Evolutionary conservation across 306 rosid species (phyloP).

Genomic region (Vachellia collinsii): DNA sequence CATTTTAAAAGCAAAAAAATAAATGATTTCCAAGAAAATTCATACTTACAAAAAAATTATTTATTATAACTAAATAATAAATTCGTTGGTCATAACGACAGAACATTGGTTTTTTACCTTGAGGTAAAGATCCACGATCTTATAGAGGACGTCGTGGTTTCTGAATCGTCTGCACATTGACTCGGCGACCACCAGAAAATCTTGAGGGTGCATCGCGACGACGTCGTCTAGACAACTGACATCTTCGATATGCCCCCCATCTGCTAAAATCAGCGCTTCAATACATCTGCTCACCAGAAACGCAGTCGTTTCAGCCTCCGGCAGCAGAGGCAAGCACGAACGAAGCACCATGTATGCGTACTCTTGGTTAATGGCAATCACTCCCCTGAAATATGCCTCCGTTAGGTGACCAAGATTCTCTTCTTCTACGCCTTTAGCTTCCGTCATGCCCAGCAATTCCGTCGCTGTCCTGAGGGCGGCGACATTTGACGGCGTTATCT

Average conservation of each 20-base stretch:
- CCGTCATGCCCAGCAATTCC: conserved; percentile 75
- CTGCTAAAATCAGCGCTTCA: conserved; percentile 56
- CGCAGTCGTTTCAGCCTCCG: conserved; percentile 84
- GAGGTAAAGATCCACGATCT: conserved; percentile 63
- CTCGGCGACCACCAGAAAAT: conserved; percentile 59
- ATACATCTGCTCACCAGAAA: conserved; percentile 67
- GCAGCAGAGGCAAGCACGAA: conserved; percentile 72
- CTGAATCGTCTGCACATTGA: conserved; percentile 52
- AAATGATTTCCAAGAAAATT: too few species aligned
- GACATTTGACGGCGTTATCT: conserved; percentile 63
- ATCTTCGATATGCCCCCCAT: conserved; percentile 26
- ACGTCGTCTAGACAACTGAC: conserved; percentile 47
- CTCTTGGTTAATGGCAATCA: conserved; percentile 52
- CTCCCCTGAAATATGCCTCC: conserved; percentile 56
- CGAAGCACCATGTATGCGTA: conserved; percentile 64
- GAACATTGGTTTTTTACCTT: conserved; percentile 40
- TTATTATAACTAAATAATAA: too few species aligned
- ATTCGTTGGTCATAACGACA: too few species aligned
- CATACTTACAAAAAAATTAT: too few species aligned
- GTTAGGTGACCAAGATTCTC: conserved; percentile 55
- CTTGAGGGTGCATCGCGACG: conserved; percentile 45
- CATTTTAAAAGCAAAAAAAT: too few species aligned
- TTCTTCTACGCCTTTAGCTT: conserved; percentile 24
- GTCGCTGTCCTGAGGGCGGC: conserved; percentile 79
- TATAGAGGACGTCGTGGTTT: conserved; percentile 70